Conservation (phyloP, 1,284 basidiomycete genomes). For the Sporisorium iseilematis-ciliati region DNA sequence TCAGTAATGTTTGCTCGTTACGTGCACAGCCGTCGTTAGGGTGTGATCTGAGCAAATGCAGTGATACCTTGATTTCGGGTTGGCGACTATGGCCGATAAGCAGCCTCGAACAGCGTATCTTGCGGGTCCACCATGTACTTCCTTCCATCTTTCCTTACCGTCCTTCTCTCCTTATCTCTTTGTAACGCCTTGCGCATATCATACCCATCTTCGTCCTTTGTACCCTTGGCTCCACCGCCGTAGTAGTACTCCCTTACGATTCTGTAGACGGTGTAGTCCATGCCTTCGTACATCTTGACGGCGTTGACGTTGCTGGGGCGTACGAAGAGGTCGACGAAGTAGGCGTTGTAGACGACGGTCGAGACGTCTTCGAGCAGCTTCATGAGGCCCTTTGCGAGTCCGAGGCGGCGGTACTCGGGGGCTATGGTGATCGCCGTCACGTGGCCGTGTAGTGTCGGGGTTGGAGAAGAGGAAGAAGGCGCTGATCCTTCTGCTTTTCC, state of each 20-base stretch:
- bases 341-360: conserved; percentile 74
- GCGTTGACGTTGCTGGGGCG: conserved; percentile 75
- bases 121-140: conserved; percentile 56
- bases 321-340: conserved; percentile 91
- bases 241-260: conserved; percentile 88
- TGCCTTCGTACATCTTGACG: conserved; percentile 85
- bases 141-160: conserved; percentile 56
- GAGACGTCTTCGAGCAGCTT: conserved; percentile 83
- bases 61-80: too few species aligned
- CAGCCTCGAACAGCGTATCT: conserved; percentile 40
- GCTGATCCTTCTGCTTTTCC: conserved; percentile 65
- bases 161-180: conserved; percentile 52
- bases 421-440: conserved; percentile 91
- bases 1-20: too few species aligned
- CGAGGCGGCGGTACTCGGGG: conserved; percentile 87
- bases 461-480: conserved; percentile 18
- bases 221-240: conserved; percentile 75
- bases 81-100: conserved; percentile 11
- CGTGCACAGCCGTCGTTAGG: too few species aligned
- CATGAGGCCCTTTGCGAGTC: conserved; percentile 85
- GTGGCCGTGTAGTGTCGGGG: conserved; percentile 72
- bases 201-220: conserved; percentile 85
- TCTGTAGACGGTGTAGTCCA: conserved; percentile 88
- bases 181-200: conserved; percentile 78
- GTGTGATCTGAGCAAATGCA: too few species aligned